Evolutionary conservation across 805 yeast genomes (phyloP).

Genomic region (Ogataea kodamae): DNA sequence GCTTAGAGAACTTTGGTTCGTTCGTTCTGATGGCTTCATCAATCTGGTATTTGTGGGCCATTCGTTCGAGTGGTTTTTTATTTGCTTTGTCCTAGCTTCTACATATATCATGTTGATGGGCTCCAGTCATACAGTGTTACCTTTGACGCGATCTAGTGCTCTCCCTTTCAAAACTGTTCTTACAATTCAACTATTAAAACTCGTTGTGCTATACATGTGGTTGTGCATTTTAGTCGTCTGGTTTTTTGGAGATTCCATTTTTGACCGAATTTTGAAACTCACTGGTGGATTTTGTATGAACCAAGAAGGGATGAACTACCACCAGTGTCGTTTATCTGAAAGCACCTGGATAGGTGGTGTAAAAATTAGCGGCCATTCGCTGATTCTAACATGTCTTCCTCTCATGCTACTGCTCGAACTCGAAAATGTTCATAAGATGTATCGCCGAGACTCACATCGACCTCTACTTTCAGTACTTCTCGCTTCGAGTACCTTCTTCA

Average conservation of each 20-base stretch:
- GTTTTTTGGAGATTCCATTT: slow-evolving; percentile 34
- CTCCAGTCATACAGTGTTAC: slow-evolving; percentile 6
- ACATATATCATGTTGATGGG: slow-evolving; percentile 9
- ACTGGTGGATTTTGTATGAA: slow-evolving; percentile 40
- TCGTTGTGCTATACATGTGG: slow-evolving; percentile 21
- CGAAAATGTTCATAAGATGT: slow-evolving; percentile 11
- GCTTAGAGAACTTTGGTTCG: slow-evolving; percentile 12
- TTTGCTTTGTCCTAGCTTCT: slow-evolving; percentile 12
- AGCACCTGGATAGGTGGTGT: slow-evolving; percentile 38
- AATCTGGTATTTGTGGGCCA: slow-evolving; percentile 30
- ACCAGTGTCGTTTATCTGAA: slow-evolving; percentile 21
- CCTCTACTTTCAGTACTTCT: not conserved
- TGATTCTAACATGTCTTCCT: slow-evolving; percentile 35
- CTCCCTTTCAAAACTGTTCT: not conserved
- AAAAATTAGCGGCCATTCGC: slow-evolving; percentile 43
- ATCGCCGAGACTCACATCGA: slow-evolving; percentile 6
- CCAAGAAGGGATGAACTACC: slow-evolving; percentile 17
- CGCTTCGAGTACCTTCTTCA: slow-evolving; percentile 8
- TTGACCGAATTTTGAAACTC: slow-evolving; percentile 30
- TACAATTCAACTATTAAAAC: slow-evolving; percentile 19
- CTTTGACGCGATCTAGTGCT: not conserved
- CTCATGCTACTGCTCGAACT: slow-evolving; percentile 28
- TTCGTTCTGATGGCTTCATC: slow-evolving; percentile 25
- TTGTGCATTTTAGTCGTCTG: slow-evolving; percentile 26
- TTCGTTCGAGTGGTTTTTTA: slow-evolving; percentile 27